Conservation (phyloP, 2,329 filamentous ascomycete genomes). For the Aspergillus phoenicis region DNA sequence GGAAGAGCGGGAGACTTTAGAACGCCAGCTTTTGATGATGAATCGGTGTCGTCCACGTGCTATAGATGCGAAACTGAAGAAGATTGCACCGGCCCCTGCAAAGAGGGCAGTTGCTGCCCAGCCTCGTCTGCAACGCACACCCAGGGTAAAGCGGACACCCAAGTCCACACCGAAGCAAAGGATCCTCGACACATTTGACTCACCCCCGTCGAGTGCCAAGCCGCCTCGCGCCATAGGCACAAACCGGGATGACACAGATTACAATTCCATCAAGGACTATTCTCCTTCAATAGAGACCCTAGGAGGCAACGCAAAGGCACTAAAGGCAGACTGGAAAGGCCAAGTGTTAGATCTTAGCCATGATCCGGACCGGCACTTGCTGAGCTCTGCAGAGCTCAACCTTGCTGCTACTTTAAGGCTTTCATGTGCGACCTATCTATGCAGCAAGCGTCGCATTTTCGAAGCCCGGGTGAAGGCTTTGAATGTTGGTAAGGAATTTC, state of each 20-base stretch:
- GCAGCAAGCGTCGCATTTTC: conserved; percentile 92
- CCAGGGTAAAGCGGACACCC: conserved; percentile 43
- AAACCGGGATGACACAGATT: conserved; percentile 82
- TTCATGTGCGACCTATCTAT: conserved; percentile 84
- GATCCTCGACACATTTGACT: conserved; percentile 41
- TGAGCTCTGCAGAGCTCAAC: conserved; percentile 76
- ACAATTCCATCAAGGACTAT: conserved; percentile 69
- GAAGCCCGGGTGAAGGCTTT: conserved; percentile 69
- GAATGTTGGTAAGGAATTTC: conserved; percentile 75
- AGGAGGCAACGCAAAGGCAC: conserved; percentile 65
- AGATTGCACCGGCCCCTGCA: conserved; percentile 43
- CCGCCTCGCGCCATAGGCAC: conserved; percentile 52
- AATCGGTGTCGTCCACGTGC: conserved; percentile 39
- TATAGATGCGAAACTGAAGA: conserved; percentile 40
- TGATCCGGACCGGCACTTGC: conserved; percentile 68
- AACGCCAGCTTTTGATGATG: conserved; percentile 45
- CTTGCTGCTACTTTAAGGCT: conserved; percentile 79
- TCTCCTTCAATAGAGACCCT: conserved; percentile 70
- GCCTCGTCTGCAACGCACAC: conserved; percentile 33
- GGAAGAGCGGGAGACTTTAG: conserved; percentile 45
- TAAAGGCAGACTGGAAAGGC: conserved; percentile 89
- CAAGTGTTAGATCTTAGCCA: conserved; percentile 72
- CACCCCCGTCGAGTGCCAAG: conserved; percentile 43
- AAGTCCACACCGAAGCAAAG: conserved; percentile 46
- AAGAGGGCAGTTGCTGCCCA: conserved; percentile 32